Evolutionary conservation across 805 yeast genomes (phyloP).

Genomic region (Lipomyces yamadae): DNA sequence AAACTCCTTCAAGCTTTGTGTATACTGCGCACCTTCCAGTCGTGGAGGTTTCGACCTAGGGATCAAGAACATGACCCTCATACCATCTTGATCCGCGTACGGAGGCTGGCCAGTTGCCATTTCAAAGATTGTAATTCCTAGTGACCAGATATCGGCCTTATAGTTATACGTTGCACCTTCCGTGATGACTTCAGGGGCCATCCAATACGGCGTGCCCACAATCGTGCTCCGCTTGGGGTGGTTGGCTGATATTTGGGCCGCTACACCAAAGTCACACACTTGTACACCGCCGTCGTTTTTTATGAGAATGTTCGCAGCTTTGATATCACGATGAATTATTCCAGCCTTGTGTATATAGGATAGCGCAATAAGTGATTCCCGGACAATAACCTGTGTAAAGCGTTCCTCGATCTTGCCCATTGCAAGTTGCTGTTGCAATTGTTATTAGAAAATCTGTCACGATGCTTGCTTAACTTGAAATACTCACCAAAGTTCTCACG

Average conservation of each 20-base stretch:
- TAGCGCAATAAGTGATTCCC: slow-evolving; percentile 81
- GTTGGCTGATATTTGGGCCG: slow-evolving; percentile 83
- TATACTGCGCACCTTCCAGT: slow-evolving; percentile 85
- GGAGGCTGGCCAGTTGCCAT: slow-evolving; percentile 98
- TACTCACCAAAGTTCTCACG: slow-evolving; percentile 65
- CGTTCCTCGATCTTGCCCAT: slow-evolving; percentile 81
- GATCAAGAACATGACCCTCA: slow-evolving; percentile 91
- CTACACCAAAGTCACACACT: slow-evolving; percentile 97
- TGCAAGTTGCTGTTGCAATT: slow-evolving; percentile 23
- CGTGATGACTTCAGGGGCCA: slow-evolving; percentile 58
- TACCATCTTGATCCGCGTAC: slow-evolving; percentile 90
- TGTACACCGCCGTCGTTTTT: slow-evolving; percentile 88
- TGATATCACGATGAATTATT: slow-evolving; percentile 93
- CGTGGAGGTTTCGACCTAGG: slow-evolving; percentile 94
- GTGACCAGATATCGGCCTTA: slow-evolving; percentile 97
- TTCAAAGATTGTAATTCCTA: slow-evolving; percentile 93
- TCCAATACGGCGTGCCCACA: slow-evolving; percentile 69
- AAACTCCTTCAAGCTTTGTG: slow-evolving; percentile 77
- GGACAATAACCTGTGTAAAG: slow-evolving; percentile 77
- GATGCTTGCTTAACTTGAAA: slow-evolving; percentile 14
- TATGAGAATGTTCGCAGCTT: slow-evolving; percentile 92
- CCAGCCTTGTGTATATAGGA: slow-evolving; percentile 83
- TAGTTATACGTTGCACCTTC: slow-evolving; percentile 54
- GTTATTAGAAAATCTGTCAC: neutral
- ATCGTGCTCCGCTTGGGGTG: slow-evolving; percentile 85